phyloP scores from a whole-genome alignment of 108 stramenopile species.

The Nannochloropsis granulata region DNA sequence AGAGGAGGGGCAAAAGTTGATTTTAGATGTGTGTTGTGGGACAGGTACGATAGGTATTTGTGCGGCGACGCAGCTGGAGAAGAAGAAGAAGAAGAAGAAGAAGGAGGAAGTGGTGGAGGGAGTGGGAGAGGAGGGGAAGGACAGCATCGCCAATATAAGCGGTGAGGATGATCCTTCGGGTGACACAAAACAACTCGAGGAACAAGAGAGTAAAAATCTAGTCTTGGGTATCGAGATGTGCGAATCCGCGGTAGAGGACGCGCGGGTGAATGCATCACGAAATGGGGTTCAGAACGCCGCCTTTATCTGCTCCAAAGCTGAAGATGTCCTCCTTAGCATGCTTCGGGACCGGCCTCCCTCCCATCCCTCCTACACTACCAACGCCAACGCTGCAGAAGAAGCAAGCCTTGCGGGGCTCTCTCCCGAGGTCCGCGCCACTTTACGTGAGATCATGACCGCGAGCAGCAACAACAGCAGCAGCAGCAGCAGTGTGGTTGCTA shows the following conservation, averaged over 20 bases:
- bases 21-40: conserved; percentile 86
- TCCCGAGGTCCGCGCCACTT: not conserved
- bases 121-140: too few species aligned
- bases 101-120: conserved; percentile 33
- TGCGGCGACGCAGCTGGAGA: conserved; percentile 4
- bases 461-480: conserved; percentile 5
- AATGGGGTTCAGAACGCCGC: conserved; percentile 40
- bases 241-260: conserved; percentile 68
- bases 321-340: not conserved
- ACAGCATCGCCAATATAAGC: too few species aligned
- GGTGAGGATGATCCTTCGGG: too few species aligned
- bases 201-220: conserved; percentile 1
- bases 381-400: not conserved
- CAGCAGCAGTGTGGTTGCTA: conserved; percentile 45
- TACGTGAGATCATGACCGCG: not conserved
- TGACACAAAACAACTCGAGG: too few species aligned
- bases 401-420: not conserved
- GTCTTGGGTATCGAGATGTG: conserved; percentile 73
- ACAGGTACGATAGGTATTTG: conserved; percentile 81
- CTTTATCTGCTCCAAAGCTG: conserved; percentile 20
- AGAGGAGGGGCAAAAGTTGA: not conserved
- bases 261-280: conserved; percentile 50
- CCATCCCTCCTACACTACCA: not conserved
- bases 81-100: not conserved
- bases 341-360: not conserved